Evolutionary conservation across 495 filamentous ascomycete species (phyloP), one percentile per base, ranked within the genome.

Genomic region (Penicillium tannophilum): DNA sequence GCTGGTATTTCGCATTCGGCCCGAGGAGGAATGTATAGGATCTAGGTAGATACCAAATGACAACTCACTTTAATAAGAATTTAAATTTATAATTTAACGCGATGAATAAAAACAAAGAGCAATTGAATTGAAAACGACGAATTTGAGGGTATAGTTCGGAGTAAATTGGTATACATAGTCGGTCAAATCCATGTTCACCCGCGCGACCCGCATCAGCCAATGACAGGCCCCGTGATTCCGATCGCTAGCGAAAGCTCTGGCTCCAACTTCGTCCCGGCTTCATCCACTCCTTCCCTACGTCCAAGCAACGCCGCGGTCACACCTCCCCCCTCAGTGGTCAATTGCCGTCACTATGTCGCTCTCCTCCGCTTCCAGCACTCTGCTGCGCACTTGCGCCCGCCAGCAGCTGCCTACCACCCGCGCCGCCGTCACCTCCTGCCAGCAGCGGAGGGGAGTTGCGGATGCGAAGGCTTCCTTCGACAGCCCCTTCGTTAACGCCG

Each of bases 361-460:
- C 69, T 71, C 78, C 63, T 70, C 76, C 66, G 72, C 77, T 65
- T 76, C 79, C 64, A 70, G 68, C 65, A 72, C 74, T 68, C 61
- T 81, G 66, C 76, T 83, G 72, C 77, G 78, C 71, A 65, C 74
- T 56, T 79, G 79, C 72, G 74, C 79, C 67, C 76, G 77, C 67
- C 78, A 79, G 64, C 74, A 76, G 66, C 70, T 80, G 59, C 67
- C 73, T 59, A 70, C 68, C 66, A 56, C 75, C 60, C 75, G 77
- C 70, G 75, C 76, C 70, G 75, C 76, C 63, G 62, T 78, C 68
- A 69, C 77, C 66, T 76, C 73, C 65, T 76, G 75, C 71, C 78
- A 81, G 67, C 78, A 78, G 64, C 72, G 69, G 64, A 76, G 74
- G 75, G 75, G 75, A 61, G 72, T 76, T 66, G 62, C 74, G 46